phyloP scores from a whole-genome alignment of 2,329 filamentous ascomycete species.

The Hypocreales sp. region DNA sequence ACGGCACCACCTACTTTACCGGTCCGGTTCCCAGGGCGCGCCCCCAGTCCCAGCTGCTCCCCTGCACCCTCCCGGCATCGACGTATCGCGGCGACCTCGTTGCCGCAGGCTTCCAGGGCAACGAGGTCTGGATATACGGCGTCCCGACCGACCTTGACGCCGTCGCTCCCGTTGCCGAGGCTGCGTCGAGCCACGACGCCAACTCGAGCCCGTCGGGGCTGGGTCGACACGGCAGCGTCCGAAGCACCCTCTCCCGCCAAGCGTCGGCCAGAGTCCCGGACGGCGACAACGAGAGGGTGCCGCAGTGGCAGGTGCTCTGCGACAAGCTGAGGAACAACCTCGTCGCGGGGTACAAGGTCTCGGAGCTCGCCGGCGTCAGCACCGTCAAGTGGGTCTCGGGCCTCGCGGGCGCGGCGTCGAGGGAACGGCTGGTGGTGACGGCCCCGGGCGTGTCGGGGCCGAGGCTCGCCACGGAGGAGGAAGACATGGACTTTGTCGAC shows the following conservation, averaged over 20 bases:
- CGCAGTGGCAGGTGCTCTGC: conserved; percentile 54
- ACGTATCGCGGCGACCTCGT: conserved; percentile 58
- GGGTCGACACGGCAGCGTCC: conserved; percentile 15
- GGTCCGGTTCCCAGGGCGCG: conserved; percentile 42
- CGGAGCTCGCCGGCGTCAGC: conserved; percentile 49
- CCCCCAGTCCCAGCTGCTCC: conserved; percentile 43
- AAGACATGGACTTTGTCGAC: conserved; percentile 61
- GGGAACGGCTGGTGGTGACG: conserved; percentile 51
- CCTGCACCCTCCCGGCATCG: conserved; percentile 53
- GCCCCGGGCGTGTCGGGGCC: conserved; percentile 52
- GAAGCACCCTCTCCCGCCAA: conserved; percentile 14
- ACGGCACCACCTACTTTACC: conserved; percentile 67
- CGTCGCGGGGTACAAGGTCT: conserved; percentile 49
- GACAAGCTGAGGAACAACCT: conserved; percentile 57
- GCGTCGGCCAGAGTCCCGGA: conserved; percentile 15
- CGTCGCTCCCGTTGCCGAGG: conserved; percentile 36
- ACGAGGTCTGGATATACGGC: conserved; percentile 66
- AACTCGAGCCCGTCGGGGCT: conserved; percentile 8
- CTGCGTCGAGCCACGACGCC: conserved; percentile 8
- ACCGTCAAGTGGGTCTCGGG: conserved; percentile 57
- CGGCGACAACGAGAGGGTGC: conserved; percentile 23
- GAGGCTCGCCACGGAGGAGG: conserved; percentile 47
- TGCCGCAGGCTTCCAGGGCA: conserved; percentile 56
- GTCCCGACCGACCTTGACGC: conserved; percentile 59
- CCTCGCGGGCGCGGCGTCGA: conserved; percentile 28